Percentiles rank a stretch among this genome's conserved stretches.
Conservation (phyloP, 2,329 filamentous ascomycete species). For the Alternaria atra region DNA sequence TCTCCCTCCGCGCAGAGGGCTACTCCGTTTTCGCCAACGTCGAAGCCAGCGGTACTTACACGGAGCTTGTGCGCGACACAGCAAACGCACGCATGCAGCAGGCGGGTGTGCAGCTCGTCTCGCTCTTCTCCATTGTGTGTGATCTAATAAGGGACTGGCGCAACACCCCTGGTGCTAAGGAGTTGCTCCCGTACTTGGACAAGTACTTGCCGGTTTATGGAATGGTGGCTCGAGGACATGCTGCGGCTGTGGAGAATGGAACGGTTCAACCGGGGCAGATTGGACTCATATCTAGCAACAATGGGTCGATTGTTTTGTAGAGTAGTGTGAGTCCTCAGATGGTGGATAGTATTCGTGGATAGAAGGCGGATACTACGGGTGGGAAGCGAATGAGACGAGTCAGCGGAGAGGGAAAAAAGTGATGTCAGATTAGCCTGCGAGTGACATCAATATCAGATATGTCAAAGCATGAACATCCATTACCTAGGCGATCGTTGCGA, state of each 20-base stretch:
- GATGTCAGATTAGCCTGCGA: neutral
- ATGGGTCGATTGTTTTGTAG: conserved; percentile 24
- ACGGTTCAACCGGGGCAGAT: conserved; percentile 66
- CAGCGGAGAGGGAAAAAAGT: neutral
- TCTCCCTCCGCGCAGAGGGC: conserved; percentile 74
- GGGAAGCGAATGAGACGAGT: neutral
- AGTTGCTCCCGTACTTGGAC: conserved; percentile 72
- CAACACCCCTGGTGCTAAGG: conserved; percentile 58
- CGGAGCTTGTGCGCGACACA: conserved; percentile 66
- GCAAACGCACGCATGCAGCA: conserved; percentile 72
- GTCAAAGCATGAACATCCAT: neutral
- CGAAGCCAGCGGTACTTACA: conserved; percentile 74
- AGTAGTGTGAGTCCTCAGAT: neutral
- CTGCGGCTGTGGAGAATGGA: conserved; percentile 67
- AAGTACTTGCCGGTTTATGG: conserved; percentile 72
- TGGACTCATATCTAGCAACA: conserved; percentile 32
- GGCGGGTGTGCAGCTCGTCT: conserved; percentile 72
- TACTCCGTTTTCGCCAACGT: conserved; percentile 79
- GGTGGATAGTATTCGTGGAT: neutral
- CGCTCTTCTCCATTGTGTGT: conserved; percentile 69
- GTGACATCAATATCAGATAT: neutral
- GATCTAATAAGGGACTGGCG: conserved; percentile 79
- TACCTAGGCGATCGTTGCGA: neutral
- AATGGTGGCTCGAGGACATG: conserved; percentile 68
- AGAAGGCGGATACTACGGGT: neutral